A percentile compares a stretch with the other conserved stretches of the same genome.
Evolutionary conservation across 495 filamentous ascomycete species (phyloP).

Genomic region (Neurospora cerealis): DNA sequence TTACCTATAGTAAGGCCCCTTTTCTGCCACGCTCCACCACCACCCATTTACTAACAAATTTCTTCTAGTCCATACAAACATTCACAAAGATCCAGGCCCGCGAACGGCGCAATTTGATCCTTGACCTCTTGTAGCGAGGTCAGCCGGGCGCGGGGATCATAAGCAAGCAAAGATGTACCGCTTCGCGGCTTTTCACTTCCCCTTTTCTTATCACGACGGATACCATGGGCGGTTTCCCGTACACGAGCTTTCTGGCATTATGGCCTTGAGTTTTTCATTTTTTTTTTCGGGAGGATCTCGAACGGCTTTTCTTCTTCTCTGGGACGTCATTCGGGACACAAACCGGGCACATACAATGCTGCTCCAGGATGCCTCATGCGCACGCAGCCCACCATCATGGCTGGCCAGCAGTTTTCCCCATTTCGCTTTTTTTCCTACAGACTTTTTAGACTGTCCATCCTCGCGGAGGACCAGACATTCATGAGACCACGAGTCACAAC

Average conservation of each 20-base stretch:
- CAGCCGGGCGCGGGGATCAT: accelerated
- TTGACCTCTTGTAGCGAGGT: background rate
- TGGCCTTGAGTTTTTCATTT: background rate
- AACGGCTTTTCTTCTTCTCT: no score
- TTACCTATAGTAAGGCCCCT: background rate
- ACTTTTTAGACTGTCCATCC: no score
- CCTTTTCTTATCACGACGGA: background rate
- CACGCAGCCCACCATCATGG: no score
- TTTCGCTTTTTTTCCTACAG: no score
- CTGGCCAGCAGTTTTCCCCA: no score
- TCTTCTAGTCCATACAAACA: background rate
- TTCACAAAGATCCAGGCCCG: background rate
- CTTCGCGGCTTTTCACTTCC: background rate
- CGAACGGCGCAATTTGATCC: background rate
- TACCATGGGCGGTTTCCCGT: background rate
- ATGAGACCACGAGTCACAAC: no score
- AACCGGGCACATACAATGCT: no score
- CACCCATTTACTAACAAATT: no score
- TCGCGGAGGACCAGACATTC: no score
- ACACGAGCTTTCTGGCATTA: background rate
- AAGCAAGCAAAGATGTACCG: background rate
- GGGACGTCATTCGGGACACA: no score
- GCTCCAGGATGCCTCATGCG: no score
- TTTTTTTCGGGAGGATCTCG: background rate
- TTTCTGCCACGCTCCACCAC: background rate